phyloP scores from a whole-genome alignment of 257 asterid genomes.

The Dorcoceras hygrometricum region DNA sequence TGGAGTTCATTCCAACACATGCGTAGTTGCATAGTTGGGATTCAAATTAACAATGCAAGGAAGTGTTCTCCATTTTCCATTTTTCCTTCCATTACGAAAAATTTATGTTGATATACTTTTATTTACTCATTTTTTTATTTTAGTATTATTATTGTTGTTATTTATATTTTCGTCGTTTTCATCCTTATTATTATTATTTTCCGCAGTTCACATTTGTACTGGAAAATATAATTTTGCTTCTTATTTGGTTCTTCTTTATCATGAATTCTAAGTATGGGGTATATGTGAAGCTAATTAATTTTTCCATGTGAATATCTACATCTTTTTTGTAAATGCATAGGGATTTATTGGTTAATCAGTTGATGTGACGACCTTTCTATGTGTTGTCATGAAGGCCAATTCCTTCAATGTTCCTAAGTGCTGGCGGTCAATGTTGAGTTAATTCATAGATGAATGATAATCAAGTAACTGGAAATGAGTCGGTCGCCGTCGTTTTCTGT shows the following conservation, averaged over 20 bases:
- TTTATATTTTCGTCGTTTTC: no score
- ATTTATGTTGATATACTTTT: background rate
- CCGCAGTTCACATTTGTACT: background rate
- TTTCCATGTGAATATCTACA: background rate
- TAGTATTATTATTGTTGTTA: no score
- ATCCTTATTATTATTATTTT: no score
- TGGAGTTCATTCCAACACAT: background rate
- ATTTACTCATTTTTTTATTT: background rate
- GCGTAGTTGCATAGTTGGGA: background rate
- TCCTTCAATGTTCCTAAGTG: slow-evolving; percentile 17
- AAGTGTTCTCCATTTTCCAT: background rate
- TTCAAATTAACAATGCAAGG: background rate
- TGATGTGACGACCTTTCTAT: slow-evolving; percentile 18
- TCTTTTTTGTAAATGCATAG: background rate
- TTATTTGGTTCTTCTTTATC: slow-evolving; percentile 15
- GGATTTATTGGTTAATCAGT: slow-evolving; percentile 21
- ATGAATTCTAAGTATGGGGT: background rate
- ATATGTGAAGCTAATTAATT: background rate
- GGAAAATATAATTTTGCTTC: slow-evolving; percentile 7
- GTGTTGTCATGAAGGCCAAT: slow-evolving; percentile 19
- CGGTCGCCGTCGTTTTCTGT: slow-evolving; percentile 80
- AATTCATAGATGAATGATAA: slow-evolving; percentile 35
- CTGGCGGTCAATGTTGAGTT: slow-evolving; percentile 31
- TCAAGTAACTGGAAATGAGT: slow-evolving; percentile 64
- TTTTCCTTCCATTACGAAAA: slow-evolving; percentile 9